Evolutionary conservation across 192 early-diverging fungal genomes (phyloP).

Genomic region (Paraglomus brasilianum): DNA sequence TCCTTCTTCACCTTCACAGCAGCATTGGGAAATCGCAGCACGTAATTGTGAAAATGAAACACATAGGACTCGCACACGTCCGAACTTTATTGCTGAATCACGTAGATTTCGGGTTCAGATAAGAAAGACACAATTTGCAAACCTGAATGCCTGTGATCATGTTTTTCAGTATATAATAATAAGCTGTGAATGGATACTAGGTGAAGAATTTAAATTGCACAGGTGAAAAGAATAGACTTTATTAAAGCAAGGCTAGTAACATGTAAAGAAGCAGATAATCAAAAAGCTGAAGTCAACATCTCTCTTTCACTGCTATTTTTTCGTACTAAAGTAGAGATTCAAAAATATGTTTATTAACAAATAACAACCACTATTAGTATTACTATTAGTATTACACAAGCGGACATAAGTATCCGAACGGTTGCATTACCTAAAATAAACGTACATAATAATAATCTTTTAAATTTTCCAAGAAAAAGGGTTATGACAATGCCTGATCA

Average conservation of each 20-base stretch:
- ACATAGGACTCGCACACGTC: background rate
- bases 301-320: no score
- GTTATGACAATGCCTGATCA: no score
- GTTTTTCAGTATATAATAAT: constrained; percentile 12
- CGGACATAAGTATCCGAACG: no score
- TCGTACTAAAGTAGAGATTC: no score
- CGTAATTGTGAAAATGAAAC: constrained; percentile 7
- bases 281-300: constrained; percentile 3
- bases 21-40: constrained; percentile 19
- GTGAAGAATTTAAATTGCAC: constrained; percentile 8
- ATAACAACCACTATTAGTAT: no score
- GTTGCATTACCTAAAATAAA: no score
- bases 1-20: constrained; percentile 23
- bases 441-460: no score
- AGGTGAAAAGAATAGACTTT: background rate
- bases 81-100: constrained; percentile 9
- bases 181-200: background rate
- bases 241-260: background rate
- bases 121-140: constrained; percentile 13
- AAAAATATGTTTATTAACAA: no score
- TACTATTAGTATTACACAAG: no score
- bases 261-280: background rate
- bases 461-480: no score
- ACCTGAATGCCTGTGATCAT: background rate
- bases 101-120: background rate